phyloP scores from a whole-genome alignment of 495 filamentous ascomycete species.

The Thermochaetoides thermophila region DNA sequence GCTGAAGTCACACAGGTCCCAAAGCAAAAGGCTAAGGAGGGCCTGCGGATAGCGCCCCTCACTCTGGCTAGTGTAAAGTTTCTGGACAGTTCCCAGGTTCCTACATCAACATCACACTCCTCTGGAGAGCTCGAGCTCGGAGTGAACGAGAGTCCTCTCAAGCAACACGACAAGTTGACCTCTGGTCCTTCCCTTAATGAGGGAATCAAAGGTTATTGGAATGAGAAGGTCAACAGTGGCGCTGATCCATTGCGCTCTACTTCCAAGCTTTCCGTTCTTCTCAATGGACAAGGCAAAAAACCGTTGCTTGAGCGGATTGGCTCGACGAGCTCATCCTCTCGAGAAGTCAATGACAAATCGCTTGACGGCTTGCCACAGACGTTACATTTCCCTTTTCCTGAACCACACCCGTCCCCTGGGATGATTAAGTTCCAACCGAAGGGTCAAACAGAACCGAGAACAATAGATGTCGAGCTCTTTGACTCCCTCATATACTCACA shows the following conservation, averaged over 20 bases:
- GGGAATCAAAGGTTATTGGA: not conserved
- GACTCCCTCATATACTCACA: constrained; percentile 10
- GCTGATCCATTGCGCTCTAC: not conserved
- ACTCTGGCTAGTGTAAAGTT: constrained; percentile 1
- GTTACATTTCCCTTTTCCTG: not conserved
- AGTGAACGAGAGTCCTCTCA: too few species aligned
- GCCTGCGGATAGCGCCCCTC: constrained; percentile 1
- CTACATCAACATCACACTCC: too few species aligned
- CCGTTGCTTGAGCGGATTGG: not conserved
- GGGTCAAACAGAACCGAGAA: constrained; percentile 2
- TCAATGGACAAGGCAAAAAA: not conserved
- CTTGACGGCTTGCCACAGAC: too few species aligned
- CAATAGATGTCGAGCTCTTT: constrained; percentile 1
- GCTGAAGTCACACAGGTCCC: not conserved
- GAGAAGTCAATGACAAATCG: too few species aligned
- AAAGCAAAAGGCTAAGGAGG: not conserved
- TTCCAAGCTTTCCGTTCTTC: constrained; percentile 1
- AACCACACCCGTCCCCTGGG: not conserved
- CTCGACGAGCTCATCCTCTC: too few species aligned
- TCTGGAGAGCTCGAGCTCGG: too few species aligned
- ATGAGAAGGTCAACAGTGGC: not conserved
- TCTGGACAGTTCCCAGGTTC: not conserved
- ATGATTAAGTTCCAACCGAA: too few species aligned
- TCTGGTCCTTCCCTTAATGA: not conserved
- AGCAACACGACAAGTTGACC: not conserved